Percentiles rank a stretch among this genome's conserved stretches.
Evolutionary conservation across 164 flowering plant genomes (phyloP).

Genomic region (Echeveria elegans): DNA sequence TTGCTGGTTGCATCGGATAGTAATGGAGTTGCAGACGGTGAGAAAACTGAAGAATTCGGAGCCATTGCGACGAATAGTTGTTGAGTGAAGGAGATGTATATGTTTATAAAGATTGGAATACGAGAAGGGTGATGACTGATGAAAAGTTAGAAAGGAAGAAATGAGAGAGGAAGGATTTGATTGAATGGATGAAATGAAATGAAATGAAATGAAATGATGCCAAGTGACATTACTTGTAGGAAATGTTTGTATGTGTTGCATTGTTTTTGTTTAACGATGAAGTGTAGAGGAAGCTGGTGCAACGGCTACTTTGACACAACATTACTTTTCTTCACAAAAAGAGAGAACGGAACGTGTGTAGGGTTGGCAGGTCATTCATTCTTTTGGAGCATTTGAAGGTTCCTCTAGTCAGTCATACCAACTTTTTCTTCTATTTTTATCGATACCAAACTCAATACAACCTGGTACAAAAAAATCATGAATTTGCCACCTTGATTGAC

Average conservation of each 20-base stretch:
- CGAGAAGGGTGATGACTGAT: not conserved
- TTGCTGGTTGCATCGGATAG: not conserved
- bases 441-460: too few relatives aligned
- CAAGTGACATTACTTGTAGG: not conserved
- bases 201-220: not conserved
- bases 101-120: not conserved
- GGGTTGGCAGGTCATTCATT: too few relatives aligned
- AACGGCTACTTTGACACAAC: slow-evolving; percentile 9
- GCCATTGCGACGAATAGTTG: not conserved
- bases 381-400: too few relatives aligned
- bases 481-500: too few relatives aligned
- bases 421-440: too few relatives aligned
- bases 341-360: too few relatives aligned
- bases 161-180: too few relatives aligned
- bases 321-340: too few relatives aligned
- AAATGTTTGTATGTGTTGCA: not conserved
- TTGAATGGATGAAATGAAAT: too few relatives aligned
- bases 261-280: not conserved
- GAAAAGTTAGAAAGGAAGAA: slow-evolving; percentile 3
- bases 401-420: too few relatives aligned
- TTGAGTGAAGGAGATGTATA: too few relatives aligned
- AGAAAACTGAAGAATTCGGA: not conserved
- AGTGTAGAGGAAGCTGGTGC: not conserved
- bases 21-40: slow-evolving; percentile 3
- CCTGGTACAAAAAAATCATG: too few relatives aligned